Conservation (phyloP, 2,329 filamentous ascomycete genomes). For the Dactylellina parvicollis region DNA sequence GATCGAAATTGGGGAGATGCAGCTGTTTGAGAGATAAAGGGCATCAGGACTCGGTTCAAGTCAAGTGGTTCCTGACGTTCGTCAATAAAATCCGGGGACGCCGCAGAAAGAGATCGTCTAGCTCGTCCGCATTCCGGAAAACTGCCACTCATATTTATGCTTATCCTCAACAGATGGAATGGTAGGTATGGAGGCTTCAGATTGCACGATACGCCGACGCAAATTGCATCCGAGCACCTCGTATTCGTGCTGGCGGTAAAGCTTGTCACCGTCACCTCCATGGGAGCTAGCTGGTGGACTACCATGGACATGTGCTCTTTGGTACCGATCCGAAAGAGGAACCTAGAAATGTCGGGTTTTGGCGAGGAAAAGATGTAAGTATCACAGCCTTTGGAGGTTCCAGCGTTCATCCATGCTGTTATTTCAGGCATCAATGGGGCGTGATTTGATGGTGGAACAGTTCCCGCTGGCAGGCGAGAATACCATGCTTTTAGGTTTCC, state of each 20-base stretch:
- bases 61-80: background rate
- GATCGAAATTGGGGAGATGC: slow-evolving; percentile 18
- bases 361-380: background rate
- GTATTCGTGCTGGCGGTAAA: slow-evolving; percentile 18
- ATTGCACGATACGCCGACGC: no score
- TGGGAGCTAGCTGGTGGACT: slow-evolving; percentile 15
- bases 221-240: background rate
- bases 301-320: slow-evolving; percentile 41
- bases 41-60: background rate
- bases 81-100: slow-evolving; percentile 23
- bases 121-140: background rate
- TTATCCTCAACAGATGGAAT: background rate
- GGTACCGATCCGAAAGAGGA: slow-evolving; percentile 45
- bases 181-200: no score
- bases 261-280: slow-evolving; percentile 19
- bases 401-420: slow-evolving; percentile 32
- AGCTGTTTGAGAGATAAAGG: slow-evolving; percentile 23
- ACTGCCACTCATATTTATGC: background rate
- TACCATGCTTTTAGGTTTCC: background rate
- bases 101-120: background rate
- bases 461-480: slow-evolving; percentile 3
- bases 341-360: slow-evolving; percentile 10
- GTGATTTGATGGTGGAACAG: slow-evolving; percentile 29
- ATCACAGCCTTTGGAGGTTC: slow-evolving; percentile 6
- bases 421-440: slow-evolving; percentile 50